A percentile compares a stretch with the other conserved stretches of the same genome.
These are phyloP conservation scores for Friedmanniomyces simplex DNA, from an alignment of 495 filamentous ascomycete genomes.

Conservation along the genomic window DNA sequence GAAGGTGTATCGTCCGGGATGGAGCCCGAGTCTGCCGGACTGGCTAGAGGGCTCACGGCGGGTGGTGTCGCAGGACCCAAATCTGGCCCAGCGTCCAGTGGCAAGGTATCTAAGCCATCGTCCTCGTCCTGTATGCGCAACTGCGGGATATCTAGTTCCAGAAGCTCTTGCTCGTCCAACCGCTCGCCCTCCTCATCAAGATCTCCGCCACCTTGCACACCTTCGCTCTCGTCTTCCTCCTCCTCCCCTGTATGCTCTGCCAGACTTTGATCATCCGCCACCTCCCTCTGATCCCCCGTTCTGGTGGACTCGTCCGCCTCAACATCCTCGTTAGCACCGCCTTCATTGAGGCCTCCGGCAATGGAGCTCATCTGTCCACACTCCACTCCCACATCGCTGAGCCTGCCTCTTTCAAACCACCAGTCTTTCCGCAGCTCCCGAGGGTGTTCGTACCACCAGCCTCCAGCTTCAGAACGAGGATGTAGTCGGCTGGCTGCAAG, in stretches of 20 bases:
- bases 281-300: conserved; percentile 15
- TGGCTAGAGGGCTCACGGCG: conserved; percentile 19
- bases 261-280: not conserved
- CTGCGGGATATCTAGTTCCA: not conserved
- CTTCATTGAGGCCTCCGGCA: conserved; percentile 28
- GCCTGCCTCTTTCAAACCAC: not conserved
- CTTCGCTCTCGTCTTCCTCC: not conserved
- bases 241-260: not conserved
- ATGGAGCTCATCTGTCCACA: conserved; percentile 32
- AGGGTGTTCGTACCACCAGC: too few species aligned
- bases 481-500: too few species aligned
- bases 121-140: not conserved
- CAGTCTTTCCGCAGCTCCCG: not conserved
- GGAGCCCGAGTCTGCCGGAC: conserved; percentile 44
- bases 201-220: not conserved
- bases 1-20: conserved; percentile 86
- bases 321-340: conserved; percentile 21
- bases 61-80: conserved; percentile 3
- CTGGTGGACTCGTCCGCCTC: conserved; percentile 18
- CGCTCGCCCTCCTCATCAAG: not conserved
- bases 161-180: not conserved
- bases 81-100: not conserved
- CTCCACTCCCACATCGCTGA: conserved; percentile 7
- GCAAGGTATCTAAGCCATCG: not conserved
- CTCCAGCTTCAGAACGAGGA: too few species aligned